Base-by-base conservation (phyloP, 2,329 filamentous ascomycete species). In the Nigrospora sphaerica region DNA sequence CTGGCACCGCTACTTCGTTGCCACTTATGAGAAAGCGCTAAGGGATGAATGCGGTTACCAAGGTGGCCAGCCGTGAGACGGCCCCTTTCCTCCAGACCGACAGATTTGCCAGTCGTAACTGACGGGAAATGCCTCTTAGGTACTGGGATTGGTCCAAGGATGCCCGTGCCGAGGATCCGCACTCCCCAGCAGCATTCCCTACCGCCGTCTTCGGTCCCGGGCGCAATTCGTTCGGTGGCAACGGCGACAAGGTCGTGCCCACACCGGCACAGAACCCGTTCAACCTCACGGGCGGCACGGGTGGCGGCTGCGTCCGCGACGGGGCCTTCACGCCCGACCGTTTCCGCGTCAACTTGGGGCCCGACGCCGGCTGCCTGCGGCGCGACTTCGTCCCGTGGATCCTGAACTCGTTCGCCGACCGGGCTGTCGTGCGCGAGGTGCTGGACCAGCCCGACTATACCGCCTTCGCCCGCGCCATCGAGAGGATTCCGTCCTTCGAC, bases 101-200 rank as follows among this genome's bases (percentile, higher is more conserved):
- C 31, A 1, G n/a, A 2, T 6, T 9, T 12, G 3, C 4, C n/a
- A 23, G 19, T 23, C 4, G 4, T 4, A 23, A 7, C 19, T 23
- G 7, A 23, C 19, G 19, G 19, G n/a, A n/a, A 23, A 7, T 23
- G 19, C 19, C 19, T 4, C 19, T 4, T 23, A 46, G 38, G 2
- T 46, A 46, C 32, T 46, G 44, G 44, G 38, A 46, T 40, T 46
- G 44, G 44, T 46, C 44, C 4, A 31, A 14, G 10, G 44, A 46
- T 23, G 44, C 39, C n/a, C 28, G 18, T 3, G 16, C 44, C 1
- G 17, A 35, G 17, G 34, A 46, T 1, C 19, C 32, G 7, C 16
- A n/a, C 38, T 40, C 37, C 16, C 28, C 23, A 9, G 19, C 38
- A 0, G 19, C 39, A 2, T 46, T 36, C 19, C 28, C 44, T 16